Conservation (phyloP, 169 alveolate species). For the Plasmodium ovale region DNA sequence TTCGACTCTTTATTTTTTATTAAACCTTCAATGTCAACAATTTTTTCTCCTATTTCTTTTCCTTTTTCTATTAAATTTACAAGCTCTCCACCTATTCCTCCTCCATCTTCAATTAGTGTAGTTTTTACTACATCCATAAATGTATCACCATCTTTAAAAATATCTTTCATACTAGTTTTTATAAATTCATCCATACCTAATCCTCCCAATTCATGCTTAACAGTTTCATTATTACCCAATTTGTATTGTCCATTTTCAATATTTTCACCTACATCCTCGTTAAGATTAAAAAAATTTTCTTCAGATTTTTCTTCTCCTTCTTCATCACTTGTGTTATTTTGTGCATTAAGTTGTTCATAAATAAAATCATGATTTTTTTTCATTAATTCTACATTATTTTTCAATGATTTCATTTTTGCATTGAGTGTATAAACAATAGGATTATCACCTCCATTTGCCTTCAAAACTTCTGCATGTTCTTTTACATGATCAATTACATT, state of each 20-base stretch:
- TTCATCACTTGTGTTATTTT: background rate
- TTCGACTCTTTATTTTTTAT: background rate
- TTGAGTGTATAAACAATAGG: background rate
- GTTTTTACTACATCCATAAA: slow-evolving; percentile 36
- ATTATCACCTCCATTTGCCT: background rate
- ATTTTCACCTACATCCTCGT: background rate
- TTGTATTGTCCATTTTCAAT: background rate
- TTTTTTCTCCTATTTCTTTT: slow-evolving; percentile 42
- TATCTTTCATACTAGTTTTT: slow-evolving; percentile 11
- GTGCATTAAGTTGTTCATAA: background rate
- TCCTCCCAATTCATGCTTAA: background rate
- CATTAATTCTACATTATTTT: slow-evolving; percentile 4
- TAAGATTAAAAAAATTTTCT: background rate
- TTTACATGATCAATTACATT: slow-evolving; percentile 8
- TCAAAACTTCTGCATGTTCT: background rate
- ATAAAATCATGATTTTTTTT: background rate
- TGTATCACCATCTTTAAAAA: slow-evolving; percentile 22
- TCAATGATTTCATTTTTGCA: background rate
- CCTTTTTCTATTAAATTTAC: slow-evolving; percentile 32
- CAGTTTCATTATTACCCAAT: background rate
- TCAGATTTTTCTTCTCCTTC: background rate
- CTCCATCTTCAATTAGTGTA: slow-evolving; percentile 8
- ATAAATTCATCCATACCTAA: slow-evolving; percentile 9
- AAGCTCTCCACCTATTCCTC: slow-evolving; percentile 3
- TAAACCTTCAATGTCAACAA: background rate